Base-by-base conservation (phyloP, 2,329 filamentous ascomycete genomes). In the Mycogone perniciosa region DNA sequence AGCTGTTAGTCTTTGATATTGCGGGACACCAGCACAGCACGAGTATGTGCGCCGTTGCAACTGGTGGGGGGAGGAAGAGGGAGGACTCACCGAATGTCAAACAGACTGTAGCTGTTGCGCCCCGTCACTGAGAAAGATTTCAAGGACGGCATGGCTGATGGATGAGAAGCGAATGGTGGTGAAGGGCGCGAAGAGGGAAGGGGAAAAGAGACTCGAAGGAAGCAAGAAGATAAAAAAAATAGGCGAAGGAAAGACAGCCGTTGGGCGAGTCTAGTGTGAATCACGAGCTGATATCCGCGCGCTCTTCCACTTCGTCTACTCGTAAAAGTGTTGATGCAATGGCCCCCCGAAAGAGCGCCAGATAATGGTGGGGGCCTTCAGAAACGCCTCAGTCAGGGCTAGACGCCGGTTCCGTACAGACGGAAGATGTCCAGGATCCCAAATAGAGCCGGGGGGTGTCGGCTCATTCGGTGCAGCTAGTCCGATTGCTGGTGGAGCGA, bases 121-220 rank as follows among this genome's bases (percentile, higher is more conserved):
- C 74, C 74, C 13, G 72, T 75, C 57, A 77, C 75, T 38, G 75
- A 71, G 59, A 82, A 79, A 42, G 76, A 76, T 51, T 80, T 80
- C 57, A 81, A 79, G 29, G 74, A 77, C 54, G 76, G 76, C 77
- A 81, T 81, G 59, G 52, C 35, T 46, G 20, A 29, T 7, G 30
- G 27, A 8, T 27, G 57, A 54, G 53, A 49, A 44, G 35, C 29
- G 35, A 39, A 38, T 45, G 45, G 34, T 31, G 34, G 31, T 11
- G 27, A 7, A 34, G 38, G 26, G 35, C 39, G 34, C n/a, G 26
- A 29, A 41, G 31, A 30, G 31, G 34, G 35, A 40, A 31, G 46
- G 37, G 31, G 10, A 35, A 39, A 7, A 26, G 31, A 30, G 20
- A 27, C 7, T n/a, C 35, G 26, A 30, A 29, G 11, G n/a, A 39